Evolutionary conservation across 768 basidiomycete genomes (phyloP).

Genomic region (Mrakia hoshinonis): DNA sequence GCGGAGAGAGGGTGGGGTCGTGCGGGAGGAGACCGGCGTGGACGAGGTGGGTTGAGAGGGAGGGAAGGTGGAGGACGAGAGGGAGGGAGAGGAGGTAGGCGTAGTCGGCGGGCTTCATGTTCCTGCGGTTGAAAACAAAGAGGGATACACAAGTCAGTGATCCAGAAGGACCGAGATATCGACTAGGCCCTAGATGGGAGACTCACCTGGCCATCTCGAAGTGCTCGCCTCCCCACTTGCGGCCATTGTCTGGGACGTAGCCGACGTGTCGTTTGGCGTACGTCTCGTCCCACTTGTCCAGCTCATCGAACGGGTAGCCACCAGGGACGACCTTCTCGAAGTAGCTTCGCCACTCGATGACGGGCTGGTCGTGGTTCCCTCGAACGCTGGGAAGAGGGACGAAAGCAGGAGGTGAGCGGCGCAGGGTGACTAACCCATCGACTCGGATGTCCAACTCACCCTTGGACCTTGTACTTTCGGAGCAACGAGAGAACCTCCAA

Average conservation of each 20-base stretch:
- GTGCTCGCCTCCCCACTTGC: slow-evolving; percentile 68
- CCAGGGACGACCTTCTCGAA: slow-evolving; percentile 43
- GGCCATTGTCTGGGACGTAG: slow-evolving; percentile 51
- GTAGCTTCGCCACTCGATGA: slow-evolving; percentile 85
- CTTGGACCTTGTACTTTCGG: slow-evolving; percentile 54
- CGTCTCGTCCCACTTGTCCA: slow-evolving; percentile 33
- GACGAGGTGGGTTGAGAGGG: slow-evolving; percentile 64
- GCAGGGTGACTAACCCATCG: background rate
- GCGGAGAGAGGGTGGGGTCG: slow-evolving; percentile 46
- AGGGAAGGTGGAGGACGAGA: slow-evolving; percentile 59
- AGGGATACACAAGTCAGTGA: slow-evolving; percentile 18
- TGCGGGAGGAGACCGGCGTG: slow-evolving; percentile 75
- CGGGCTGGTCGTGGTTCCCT: slow-evolving; percentile 83
- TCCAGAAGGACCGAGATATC: background rate
- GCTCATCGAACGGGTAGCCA: slow-evolving; percentile 38
- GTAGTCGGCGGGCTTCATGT: slow-evolving; percentile 56
- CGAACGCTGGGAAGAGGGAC: slow-evolving; percentile 47
- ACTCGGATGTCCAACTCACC: slow-evolving; percentile 35
- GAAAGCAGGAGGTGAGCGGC: background rate
- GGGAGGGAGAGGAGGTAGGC: slow-evolving; percentile 69
- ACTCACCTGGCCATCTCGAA: slow-evolving; percentile 60
- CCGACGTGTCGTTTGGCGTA: background rate
- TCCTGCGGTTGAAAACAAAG: slow-evolving; percentile 35
- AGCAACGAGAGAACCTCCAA: slow-evolving; percentile 59
- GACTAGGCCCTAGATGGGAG: background rate